phyloP scores from a whole-genome alignment of 768 basidiomycete species.

The Austroboletus eburneus region DNA sequence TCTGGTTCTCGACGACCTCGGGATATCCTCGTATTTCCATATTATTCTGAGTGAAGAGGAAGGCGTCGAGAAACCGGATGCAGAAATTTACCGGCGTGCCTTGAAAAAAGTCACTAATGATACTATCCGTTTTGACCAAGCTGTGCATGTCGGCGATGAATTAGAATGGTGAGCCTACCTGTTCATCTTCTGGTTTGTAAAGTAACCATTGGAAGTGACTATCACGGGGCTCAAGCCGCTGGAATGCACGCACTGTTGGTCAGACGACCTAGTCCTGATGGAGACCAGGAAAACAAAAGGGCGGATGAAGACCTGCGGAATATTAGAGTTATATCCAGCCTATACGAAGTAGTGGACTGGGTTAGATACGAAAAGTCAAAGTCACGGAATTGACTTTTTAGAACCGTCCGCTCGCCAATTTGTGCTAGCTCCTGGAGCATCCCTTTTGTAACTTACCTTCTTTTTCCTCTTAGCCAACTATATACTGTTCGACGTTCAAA shows the following conservation, averaged over 20 bases:
- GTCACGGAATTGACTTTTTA: no score
- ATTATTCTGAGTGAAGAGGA: conserved; percentile 67
- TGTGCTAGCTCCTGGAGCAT: no score
- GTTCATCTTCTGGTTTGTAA: not conserved
- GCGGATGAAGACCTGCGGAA: conserved; percentile 37
- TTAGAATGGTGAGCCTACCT: conserved; percentile 46
- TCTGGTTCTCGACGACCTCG: conserved; percentile 56
- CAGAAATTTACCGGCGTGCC: conserved; percentile 52
- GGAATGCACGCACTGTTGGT: conserved; percentile 59
- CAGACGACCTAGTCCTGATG: conserved; percentile 45
- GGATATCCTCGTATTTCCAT: conserved; percentile 43
- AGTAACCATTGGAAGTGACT: conserved; percentile 47
- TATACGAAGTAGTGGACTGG: conserved; percentile 36
- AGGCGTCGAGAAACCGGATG: conserved; percentile 64
- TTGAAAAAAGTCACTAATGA: conserved; percentile 14
- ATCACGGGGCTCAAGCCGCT: conserved; percentile 51
- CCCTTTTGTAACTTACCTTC: no score
- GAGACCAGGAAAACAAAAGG: conserved; percentile 43
- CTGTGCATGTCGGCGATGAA: conserved; percentile 76
- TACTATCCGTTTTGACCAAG: conserved; percentile 29
- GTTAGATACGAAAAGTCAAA: no score
- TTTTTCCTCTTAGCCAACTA: no score
- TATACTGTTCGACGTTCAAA: no score
- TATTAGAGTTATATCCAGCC: conserved; percentile 36
- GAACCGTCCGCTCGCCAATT: no score